Evolutionary conservation across 345 rosid species (phyloP).

Genomic region (Ceriops decandra): DNA sequence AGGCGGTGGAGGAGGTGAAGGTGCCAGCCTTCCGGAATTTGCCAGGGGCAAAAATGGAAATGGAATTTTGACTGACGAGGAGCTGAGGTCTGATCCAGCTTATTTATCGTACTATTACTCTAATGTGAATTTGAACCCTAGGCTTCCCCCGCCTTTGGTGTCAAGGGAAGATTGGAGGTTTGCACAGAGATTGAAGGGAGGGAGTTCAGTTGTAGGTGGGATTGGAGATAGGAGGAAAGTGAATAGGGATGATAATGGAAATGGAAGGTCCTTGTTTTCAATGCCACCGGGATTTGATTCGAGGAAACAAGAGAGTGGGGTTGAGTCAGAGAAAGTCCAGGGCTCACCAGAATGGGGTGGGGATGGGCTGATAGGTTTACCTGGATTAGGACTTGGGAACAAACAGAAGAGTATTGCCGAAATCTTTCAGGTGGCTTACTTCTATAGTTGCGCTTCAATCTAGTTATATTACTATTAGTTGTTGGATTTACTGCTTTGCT

Average conservation of each 20-base stretch:
- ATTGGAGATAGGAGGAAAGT: constrained; percentile 70
- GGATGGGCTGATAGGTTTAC: constrained; percentile 73
- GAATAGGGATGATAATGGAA: constrained; percentile 41
- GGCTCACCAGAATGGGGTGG: constrained; percentile 69
- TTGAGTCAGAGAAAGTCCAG: constrained; percentile 37
- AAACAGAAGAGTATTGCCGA: constrained; percentile 76
- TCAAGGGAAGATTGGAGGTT: constrained; percentile 86
- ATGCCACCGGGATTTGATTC: constrained; percentile 78
- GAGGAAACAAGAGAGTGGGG: constrained; percentile 50
- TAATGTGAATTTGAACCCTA: constrained; percentile 77
- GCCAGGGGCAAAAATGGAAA: constrained; percentile 43
- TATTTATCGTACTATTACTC: constrained; percentile 66
- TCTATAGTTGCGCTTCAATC: neutral
- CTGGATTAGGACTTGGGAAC: constrained; percentile 61
- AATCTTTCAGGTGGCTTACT: constrained; percentile 66
- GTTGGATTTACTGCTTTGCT: neutral
- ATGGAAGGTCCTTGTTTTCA: constrained; percentile 52
- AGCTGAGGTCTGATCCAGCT: constrained; percentile 77
- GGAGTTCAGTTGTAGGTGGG: constrained; percentile 54
- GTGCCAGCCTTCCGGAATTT: constrained; percentile 24
- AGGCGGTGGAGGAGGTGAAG: constrained; percentile 34
- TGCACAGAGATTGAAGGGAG: constrained; percentile 72
- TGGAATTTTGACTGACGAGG: constrained; percentile 54
- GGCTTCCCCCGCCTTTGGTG: constrained; percentile 83
- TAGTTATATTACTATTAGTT: neutral